These are phyloP conservation scores for Backusella morwellensis DNA, from an alignment of 192 early-diverging fungal genomes.

Conservation along the genomic window DNA sequence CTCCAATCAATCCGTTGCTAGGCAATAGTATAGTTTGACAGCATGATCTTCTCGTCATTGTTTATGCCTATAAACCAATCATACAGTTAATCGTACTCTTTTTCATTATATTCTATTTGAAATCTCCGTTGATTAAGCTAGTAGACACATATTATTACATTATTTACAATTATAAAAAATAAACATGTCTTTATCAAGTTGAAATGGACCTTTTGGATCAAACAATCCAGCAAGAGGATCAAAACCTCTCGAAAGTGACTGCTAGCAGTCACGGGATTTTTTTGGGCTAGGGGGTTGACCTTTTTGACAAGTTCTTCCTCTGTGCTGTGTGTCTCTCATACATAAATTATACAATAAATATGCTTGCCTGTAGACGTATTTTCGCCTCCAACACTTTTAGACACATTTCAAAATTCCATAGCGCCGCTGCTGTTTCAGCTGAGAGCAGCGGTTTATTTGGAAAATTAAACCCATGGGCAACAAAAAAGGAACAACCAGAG, in stretches of 20 bases:
- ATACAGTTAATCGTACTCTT: not conserved
- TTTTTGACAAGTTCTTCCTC: not conserved
- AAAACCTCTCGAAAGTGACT: not conserved
- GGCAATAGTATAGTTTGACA: too few relatives aligned
- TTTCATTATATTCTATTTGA: not conserved
- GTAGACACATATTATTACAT: too few relatives aligned
- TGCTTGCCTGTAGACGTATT: conserved; percentile 1
- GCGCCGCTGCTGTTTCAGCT: not conserved
- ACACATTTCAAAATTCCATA: conserved; percentile 8
- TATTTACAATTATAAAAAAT: not conserved
- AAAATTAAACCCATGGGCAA: conserved; percentile 29
- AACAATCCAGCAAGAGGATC: too few relatives aligned
- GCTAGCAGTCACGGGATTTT: not conserved
- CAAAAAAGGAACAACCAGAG: conserved; percentile 11
- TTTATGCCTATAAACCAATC: not conserved
- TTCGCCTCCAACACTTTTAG: not conserved
- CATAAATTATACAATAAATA: not conserved
- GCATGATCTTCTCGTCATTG: too few relatives aligned
- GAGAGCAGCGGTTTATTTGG: conserved; percentile 17
- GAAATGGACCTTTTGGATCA: too few relatives aligned
- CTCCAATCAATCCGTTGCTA: too few relatives aligned
- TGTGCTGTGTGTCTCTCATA: not conserved
- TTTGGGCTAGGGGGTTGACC: not conserved
- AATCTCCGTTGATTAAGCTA: too few relatives aligned
- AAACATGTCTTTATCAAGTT: too few relatives aligned